Evolutionary conservation across 768 basidiomycete genomes (phyloP).

Genomic region (Lactifluus subvellereus): DNA sequence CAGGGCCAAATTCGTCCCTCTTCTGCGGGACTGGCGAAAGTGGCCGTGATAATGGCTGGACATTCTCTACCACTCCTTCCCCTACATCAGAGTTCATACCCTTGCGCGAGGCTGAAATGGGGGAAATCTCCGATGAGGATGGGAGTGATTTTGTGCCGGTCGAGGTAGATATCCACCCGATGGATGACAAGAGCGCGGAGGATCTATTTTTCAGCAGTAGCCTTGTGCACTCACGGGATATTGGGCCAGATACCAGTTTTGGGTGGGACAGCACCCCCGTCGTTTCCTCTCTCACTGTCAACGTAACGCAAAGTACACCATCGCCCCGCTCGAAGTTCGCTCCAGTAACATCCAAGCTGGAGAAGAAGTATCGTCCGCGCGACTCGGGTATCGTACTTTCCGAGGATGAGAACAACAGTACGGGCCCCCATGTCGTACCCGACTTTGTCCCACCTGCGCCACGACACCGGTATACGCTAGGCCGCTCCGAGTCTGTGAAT

Average conservation of each 20-base stretch:
- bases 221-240: conserved; percentile 18
- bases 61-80: background rate
- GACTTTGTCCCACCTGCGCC: conserved; percentile 18
- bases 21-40: background rate
- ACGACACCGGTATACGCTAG: conserved; percentile 23
- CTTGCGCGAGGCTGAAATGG: conserved; percentile 18
- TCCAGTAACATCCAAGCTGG: conserved; percentile 27
- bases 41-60: background rate
- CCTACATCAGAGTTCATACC: conserved; percentile 8
- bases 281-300: conserved; percentile 37
- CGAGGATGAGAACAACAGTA: conserved; percentile 47
- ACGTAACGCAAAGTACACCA: conserved; percentile 46
- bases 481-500: conserved; percentile 27
- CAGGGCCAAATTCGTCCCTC: conserved; percentile 8
- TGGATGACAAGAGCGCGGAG: conserved; percentile 19
- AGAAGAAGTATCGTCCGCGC: conserved; percentile 62
- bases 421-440: conserved; percentile 3
- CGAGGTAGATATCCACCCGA: conserved; percentile 18
- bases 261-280: conserved; percentile 20
- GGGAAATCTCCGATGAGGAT: conserved; percentile 23
- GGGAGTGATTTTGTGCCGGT: conserved; percentile 21
- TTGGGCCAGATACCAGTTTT: conserved; percentile 24
- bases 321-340: conserved; percentile 43
- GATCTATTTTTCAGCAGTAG: conserved; percentile 26
- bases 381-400: conserved; percentile 61